Percentiles rank a stretch among this genome's conserved stretches.
Conservation (phyloP, 2,329 filamentous ascomycete species). For the Pseudomassariella vexata region DNA sequence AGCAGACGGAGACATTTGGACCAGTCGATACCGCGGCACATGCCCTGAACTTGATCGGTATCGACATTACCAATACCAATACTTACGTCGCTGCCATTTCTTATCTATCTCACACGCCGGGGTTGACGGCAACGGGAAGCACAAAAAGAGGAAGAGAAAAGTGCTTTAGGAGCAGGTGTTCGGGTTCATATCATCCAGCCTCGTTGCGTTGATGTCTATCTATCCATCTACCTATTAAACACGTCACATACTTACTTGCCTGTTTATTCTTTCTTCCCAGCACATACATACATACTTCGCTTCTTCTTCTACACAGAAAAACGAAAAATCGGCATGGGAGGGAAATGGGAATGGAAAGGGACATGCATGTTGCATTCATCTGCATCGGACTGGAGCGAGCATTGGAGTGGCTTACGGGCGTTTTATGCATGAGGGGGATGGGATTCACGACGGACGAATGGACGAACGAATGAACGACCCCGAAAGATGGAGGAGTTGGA, state of each 20-base stretch:
- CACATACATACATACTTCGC: too few relatives aligned
- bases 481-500: too few relatives aligned
- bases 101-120: not conserved
- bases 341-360: too few relatives aligned
- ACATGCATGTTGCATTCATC: too few relatives aligned
- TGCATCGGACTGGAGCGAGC: conserved; percentile 16
- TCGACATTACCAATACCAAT: not conserved
- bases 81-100: not conserved
- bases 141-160: too few relatives aligned
- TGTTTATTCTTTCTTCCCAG: too few relatives aligned
- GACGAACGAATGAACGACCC: not conserved
- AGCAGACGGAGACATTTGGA: conserved; percentile 36
- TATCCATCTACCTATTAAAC: not conserved
- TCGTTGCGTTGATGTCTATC: too few relatives aligned
- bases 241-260: not conserved
- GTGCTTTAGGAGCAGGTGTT: too few relatives aligned
- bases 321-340: too few relatives aligned
- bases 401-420: conserved; percentile 9
- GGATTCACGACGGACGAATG: conserved; percentile 1
- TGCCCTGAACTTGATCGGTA: conserved; percentile 6
- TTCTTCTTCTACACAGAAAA: too few relatives aligned
- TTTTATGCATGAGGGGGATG: conserved; percentile 3
- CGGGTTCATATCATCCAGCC: too few relatives aligned
- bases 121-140: too few relatives aligned
- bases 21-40: conserved; percentile 11